phyloP scores from a whole-genome alignment of 495 filamentous ascomycete species.

The Daldinia decipiens region DNA sequence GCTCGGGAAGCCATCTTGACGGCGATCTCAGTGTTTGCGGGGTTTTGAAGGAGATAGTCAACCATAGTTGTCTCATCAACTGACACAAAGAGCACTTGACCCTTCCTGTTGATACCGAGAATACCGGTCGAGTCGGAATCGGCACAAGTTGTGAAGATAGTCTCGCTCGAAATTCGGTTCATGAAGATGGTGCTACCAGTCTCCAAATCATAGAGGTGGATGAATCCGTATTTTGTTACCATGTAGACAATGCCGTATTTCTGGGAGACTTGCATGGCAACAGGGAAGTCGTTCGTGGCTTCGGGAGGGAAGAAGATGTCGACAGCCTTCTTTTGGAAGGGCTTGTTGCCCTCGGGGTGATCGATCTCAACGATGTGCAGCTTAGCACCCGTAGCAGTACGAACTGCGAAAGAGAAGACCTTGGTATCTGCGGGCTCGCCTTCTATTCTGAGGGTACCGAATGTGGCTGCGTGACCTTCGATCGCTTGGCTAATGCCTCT shows the following conservation, averaged over 20 bases:
- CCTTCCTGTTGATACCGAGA: slow-evolving; percentile 96
- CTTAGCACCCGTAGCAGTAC: slow-evolving; percentile 87
- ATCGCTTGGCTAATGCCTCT: slow-evolving; percentile 97
- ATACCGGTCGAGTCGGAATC: slow-evolving; percentile 88
- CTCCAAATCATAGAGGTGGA: slow-evolving; percentile 97
- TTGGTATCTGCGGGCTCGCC: slow-evolving; percentile 90
- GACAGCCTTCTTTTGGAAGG: slow-evolving; percentile 92
- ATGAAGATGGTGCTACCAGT: slow-evolving; percentile 98
- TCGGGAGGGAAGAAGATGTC: slow-evolving; percentile 98
- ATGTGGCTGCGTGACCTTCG: slow-evolving; percentile 96
- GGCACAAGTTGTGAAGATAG: slow-evolving; percentile 91
- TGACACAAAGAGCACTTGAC: slow-evolving; percentile 92
- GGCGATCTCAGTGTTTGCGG: slow-evolving; percentile 87
- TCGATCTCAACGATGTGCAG: slow-evolving; percentile 98
- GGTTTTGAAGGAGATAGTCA: slow-evolving; percentile 93
- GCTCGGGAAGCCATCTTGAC: slow-evolving; percentile 95
- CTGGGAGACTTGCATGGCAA: slow-evolving; percentile 95
- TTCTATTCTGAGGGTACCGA: slow-evolving; percentile 88
- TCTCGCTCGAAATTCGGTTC: slow-evolving; percentile 99
- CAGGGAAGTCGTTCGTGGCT: slow-evolving; percentile 95
- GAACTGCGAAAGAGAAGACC: slow-evolving; percentile 95
- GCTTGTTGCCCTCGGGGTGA: slow-evolving; percentile 84
- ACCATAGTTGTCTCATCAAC: slow-evolving; percentile 92
- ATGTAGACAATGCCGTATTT: slow-evolving; percentile 97
- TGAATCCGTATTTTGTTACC: slow-evolving; percentile 98